Base-by-base conservation (phyloP, 2,329 filamentous ascomycete genomes). In the Fusarium solani-melongenae region DNA sequence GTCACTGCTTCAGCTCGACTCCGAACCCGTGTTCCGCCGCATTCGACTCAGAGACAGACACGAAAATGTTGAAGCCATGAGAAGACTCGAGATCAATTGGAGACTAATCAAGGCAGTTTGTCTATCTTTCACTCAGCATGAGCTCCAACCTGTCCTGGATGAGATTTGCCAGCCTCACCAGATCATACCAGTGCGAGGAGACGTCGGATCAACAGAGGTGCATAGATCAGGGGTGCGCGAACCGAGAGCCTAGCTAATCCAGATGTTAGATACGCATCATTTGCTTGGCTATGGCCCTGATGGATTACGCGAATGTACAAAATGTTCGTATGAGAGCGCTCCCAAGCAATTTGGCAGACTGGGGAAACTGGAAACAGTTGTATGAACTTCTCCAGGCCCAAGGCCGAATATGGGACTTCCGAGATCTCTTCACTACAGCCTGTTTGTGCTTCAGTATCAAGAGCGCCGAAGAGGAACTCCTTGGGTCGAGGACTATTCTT, bases 311-410 rank as follows among this genome's bases (percentile, higher is more conserved):
- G 1, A 22, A 49, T 5, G 2, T 15, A 22, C 6, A 4, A 5
- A 15, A 5, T 22, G 5, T 6, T 7, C 1, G 6, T 5, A 0
- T 5, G 3, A 5, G 4, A 10, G 14, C 3, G 1, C 8, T 49
- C 4, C 22, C 44, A 17, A 8, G 12, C 7, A 10, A 29, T 2
- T 29, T 49, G 20, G 44, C 24, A 3, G 3, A 7, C 17, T 51
- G 46, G 46, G 46, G 46, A 17, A 10, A 51, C 46, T 51, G 46
- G 46, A 0, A 2, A n/a, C n/a, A 4, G 0, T 2, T 51, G 1
- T 51, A 51, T 6, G 4, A 11, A 51, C 15, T 12, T 14, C 27
- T 51, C 8, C 46, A 27, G 5, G 10, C 7, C 2, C 24, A 31
- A 27, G 46, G 46, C 15, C 46, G 24, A 10, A 29, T 51, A 17